These are phyloP conservation scores for Monosporascus cannonballus DNA, from an alignment of 2,329 filamentous ascomycete genomes.

Conservation along the genomic window DNA sequence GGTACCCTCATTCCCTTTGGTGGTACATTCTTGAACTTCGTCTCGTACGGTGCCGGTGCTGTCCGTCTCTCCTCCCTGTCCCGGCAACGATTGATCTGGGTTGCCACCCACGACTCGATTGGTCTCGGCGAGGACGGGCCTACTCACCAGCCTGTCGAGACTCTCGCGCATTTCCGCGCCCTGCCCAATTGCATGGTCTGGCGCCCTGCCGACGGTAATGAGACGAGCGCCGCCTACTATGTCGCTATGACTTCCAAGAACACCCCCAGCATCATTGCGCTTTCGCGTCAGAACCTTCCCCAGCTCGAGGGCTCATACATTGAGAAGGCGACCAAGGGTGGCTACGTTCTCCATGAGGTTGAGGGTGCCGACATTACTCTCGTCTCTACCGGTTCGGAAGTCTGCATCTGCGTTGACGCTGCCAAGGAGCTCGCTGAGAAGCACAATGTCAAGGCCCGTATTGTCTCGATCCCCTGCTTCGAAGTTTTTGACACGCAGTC, in stretches of 20 bases:
- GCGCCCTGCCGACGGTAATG: conserved; percentile 97
- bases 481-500: conserved; percentile 92
- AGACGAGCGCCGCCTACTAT: conserved; percentile 97
- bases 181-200: conserved; percentile 99
- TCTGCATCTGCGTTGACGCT: conserved; percentile 86
- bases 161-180: conserved; percentile 94
- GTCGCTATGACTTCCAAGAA: conserved; percentile 81
- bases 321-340: conserved; percentile 87
- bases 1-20: conserved; percentile 89
- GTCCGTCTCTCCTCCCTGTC: conserved; percentile 91
- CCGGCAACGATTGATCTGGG: conserved; percentile 85
- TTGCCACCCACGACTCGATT: conserved; percentile 98
- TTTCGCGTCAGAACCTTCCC: conserved; percentile 96
- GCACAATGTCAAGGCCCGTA: conserved; percentile 78
- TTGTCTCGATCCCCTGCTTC: conserved; percentile 94
- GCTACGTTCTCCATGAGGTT: conserved; percentile 82
- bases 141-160: conserved; percentile 99
- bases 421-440: conserved; percentile 87
- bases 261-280: conserved; percentile 87
- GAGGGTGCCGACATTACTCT: conserved; percentile 82
- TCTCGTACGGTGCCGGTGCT: conserved; percentile 93
- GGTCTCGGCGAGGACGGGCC: conserved; percentile 98
- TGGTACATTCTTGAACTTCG: conserved; percentile 99
- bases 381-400: conserved; percentile 93
- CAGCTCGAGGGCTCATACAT: conserved; percentile 93